These are phyloP conservation scores for Barnettozyma sucrosica DNA, from an alignment of 805 yeast genomes.

Conservation along the genomic window DNA sequence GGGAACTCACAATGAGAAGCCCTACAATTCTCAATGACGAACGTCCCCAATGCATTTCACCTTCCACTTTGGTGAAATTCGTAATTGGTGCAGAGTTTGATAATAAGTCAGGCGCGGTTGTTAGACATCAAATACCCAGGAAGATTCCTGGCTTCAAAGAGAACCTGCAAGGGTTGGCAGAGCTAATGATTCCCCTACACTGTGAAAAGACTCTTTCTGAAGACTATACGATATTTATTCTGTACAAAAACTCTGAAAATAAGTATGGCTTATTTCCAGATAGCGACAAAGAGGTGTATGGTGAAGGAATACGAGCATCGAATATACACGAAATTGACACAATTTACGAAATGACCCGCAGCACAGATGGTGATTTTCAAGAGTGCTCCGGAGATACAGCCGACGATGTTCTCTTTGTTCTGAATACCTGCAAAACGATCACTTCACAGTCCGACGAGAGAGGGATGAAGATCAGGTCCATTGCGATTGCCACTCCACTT, in stretches of 20 bases:
- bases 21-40: neutral
- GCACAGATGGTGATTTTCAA: neutral
- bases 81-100: slow-evolving; percentile 76
- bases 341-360: slow-evolving; percentile 16
- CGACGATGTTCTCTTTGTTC: slow-evolving; percentile 43
- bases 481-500: slow-evolving; percentile 52
- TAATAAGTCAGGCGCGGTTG: slow-evolving; percentile 63
- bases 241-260: slow-evolving; percentile 35
- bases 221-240: slow-evolving; percentile 51
- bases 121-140: slow-evolving; percentile 55
- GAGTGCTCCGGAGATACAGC: neutral
- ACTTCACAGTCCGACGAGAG: slow-evolving; percentile 36
- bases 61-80: slow-evolving; percentile 40
- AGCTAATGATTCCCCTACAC: slow-evolving; percentile 58
- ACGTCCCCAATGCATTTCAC: slow-evolving; percentile 4
- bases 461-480: slow-evolving; percentile 55
- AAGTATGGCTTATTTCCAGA: slow-evolving; percentile 20
- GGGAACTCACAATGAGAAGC: neutral
- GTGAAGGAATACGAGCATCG: slow-evolving; percentile 14
- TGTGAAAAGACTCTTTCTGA: slow-evolving; percentile 48
- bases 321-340: slow-evolving; percentile 16
- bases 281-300: slow-evolving; percentile 14
- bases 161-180: slow-evolving; percentile 37
- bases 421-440: slow-evolving; percentile 50
- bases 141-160: slow-evolving; percentile 33